These are phyloP conservation scores for Boeremia exigua DNA, from an alignment of 2,329 filamentous ascomycete genomes.

Conservation along the genomic window DNA sequence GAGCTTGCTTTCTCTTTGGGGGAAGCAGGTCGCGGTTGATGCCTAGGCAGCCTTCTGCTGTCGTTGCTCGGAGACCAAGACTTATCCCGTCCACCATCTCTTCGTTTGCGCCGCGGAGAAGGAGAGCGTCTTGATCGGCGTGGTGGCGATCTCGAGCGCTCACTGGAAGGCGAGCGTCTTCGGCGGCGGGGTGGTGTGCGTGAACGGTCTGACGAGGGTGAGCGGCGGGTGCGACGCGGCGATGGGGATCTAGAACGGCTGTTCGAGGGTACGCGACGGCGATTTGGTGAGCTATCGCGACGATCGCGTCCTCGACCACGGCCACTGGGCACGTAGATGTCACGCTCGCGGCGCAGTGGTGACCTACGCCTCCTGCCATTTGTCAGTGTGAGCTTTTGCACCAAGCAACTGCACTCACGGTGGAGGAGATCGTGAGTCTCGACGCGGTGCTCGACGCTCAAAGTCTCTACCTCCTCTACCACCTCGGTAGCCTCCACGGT, in stretches of 20 bases:
- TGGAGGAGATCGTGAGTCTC: conserved; percentile 59
- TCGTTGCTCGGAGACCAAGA: conserved; percentile 42
- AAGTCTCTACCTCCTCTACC: conserved; percentile 50
- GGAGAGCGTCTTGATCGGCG: conserved; percentile 33
- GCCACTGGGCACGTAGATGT: conserved; percentile 63
- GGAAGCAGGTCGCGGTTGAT: conserved; percentile 57
- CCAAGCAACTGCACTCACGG: conserved; percentile 27
- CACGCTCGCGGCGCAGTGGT: conserved; percentile 58
- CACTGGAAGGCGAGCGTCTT: conserved; percentile 43
- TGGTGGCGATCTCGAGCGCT: conserved; percentile 40
- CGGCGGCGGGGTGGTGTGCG: conserved; percentile 48
- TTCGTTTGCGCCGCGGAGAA: conserved; percentile 28
- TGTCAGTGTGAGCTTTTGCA: conserved; percentile 22
- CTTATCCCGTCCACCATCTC: conserved; percentile 27
- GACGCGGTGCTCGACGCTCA: conserved; percentile 55
- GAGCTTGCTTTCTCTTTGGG: conserved; percentile 60
- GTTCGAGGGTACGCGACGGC: conserved; percentile 44
- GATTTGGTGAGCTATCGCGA: conserved; percentile 44
- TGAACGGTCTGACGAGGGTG: conserved; percentile 44
- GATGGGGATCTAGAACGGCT: conserved; percentile 36
- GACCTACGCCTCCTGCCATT: conserved; percentile 54
- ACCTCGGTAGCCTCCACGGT: conserved; percentile 55
- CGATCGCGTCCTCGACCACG: conserved; percentile 43
- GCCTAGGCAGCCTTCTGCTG: conserved; percentile 35
- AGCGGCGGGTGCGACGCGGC: conserved; percentile 35